These are phyloP conservation scores for Aureobasidium sp. DNA, from an alignment of 2,329 filamentous ascomycete genomes.

Conservation along the genomic window DNA sequence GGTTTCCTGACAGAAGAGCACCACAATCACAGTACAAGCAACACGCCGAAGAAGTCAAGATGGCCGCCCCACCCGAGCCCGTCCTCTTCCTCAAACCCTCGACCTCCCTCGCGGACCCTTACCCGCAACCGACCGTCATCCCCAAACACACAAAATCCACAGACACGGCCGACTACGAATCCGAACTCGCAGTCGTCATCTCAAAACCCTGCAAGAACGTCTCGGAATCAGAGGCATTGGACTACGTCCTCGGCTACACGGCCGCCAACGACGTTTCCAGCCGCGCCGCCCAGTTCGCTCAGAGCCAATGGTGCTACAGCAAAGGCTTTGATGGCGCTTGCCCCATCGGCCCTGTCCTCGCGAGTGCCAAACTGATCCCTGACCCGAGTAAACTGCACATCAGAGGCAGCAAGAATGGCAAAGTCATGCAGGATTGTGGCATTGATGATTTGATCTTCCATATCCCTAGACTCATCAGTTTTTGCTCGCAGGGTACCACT, in stretches of 20 bases:
- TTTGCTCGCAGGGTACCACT: constrained; percentile 37
- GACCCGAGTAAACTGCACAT: constrained; percentile 46
- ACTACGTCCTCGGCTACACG: constrained; percentile 59
- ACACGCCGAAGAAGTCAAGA: constrained; percentile 46
- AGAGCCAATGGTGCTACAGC: constrained; percentile 52
- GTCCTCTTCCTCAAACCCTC: constrained; percentile 52
- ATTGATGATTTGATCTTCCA: constrained; percentile 48
- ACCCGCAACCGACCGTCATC: constrained; percentile 43
- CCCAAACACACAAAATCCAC: constrained; percentile 48
- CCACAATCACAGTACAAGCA: constrained; percentile 36
- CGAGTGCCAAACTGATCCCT: constrained; percentile 14
- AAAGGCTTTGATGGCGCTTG: constrained; percentile 54
- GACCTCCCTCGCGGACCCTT: constrained; percentile 49
- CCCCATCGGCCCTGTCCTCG: constrained; percentile 38
- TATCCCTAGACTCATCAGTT: constrained; percentile 39
- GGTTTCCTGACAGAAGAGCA: background rate
- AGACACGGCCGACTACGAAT: constrained; percentile 53
- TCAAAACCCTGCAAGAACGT: constrained; percentile 49
- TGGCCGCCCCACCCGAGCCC: constrained; percentile 48
- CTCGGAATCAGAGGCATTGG: constrained; percentile 48
- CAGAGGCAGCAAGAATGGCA: constrained; percentile 36
- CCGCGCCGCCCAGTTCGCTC: constrained; percentile 48
- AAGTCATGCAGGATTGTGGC: constrained; percentile 44
- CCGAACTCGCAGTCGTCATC: constrained; percentile 53
- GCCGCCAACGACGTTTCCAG: constrained; percentile 58